These are phyloP conservation scores for Exobasidium rhododendri DNA, from an alignment of 1,284 basidiomycete genomes.

Conservation along the genomic window DNA sequence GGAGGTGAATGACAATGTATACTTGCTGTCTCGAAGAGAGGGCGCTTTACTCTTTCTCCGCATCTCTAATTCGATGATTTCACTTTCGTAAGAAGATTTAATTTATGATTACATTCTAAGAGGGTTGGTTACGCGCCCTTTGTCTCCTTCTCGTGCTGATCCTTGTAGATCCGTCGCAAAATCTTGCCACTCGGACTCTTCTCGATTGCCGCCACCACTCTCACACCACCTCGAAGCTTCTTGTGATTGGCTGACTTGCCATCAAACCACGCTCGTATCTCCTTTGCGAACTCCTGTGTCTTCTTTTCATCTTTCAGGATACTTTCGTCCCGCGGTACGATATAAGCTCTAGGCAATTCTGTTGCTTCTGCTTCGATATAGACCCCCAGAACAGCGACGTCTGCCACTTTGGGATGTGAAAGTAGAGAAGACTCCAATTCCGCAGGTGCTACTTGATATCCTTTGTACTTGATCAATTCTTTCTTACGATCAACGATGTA, in stretches of 20 bases:
- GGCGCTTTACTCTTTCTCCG: too few relatives aligned
- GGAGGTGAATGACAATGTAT: too few relatives aligned
- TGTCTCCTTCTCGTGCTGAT: background rate
- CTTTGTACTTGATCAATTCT: constrained; percentile 51
- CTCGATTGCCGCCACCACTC: constrained; percentile 38
- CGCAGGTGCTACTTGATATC: constrained; percentile 44
- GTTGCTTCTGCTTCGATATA: constrained; percentile 30
- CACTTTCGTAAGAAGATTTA: too few relatives aligned
- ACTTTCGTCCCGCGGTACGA: constrained; percentile 33
- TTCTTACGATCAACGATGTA: constrained; percentile 48
- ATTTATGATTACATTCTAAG: too few relatives aligned
- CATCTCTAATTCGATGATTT: too few relatives aligned
- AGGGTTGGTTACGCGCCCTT: too few relatives aligned
- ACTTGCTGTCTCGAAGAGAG: too few relatives aligned
- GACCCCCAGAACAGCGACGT: constrained; percentile 41
- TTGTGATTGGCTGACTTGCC: constrained; percentile 54
- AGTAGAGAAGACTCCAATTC: constrained; percentile 34
- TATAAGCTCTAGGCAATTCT: constrained; percentile 57
- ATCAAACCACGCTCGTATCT: constrained; percentile 48
- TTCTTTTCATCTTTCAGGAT: constrained; percentile 31
- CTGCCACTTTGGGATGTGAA: constrained; percentile 23
- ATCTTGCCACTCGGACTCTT: constrained; percentile 52
- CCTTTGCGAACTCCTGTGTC: constrained; percentile 32
- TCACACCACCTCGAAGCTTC: constrained; percentile 52
- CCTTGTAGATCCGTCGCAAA: constrained; percentile 29